A percentile compares a stretch with the other conserved stretches of the same genome.
phyloP scores from a whole-genome alignment of 2,329 filamentous ascomycete species.

The Fusarium begoniae region DNA sequence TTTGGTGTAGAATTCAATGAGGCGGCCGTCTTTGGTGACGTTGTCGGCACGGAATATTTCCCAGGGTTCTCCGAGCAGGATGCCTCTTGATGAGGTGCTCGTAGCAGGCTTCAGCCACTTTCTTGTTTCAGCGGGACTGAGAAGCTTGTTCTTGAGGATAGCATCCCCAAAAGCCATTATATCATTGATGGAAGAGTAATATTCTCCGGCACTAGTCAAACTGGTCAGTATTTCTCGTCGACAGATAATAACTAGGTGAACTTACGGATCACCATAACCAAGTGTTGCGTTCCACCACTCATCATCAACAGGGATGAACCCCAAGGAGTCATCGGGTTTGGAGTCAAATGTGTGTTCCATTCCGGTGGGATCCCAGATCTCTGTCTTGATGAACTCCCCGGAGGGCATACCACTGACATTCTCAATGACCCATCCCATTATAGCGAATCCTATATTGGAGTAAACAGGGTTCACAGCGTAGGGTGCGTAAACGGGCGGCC shows the following conservation, averaged over 20 bases:
- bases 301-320: background rate
- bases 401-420: slow-evolving; percentile 14
- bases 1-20: slow-evolving; percentile 23
- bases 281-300: slow-evolving; percentile 22
- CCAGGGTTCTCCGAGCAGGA: background rate
- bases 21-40: slow-evolving; percentile 11
- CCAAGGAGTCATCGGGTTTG: background rate
- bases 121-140: background rate
- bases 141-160: background rate
- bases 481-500: slow-evolving; percentile 2
- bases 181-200: slow-evolving; percentile 11
- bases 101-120: slow-evolving; percentile 20
- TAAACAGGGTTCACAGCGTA: slow-evolving; percentile 1
- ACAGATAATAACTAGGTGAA: background rate
- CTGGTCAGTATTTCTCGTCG: background rate
- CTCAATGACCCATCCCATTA: slow-evolving; percentile 10
- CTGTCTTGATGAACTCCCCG: slow-evolving; percentile 5
- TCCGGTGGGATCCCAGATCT: slow-evolving; percentile 3
- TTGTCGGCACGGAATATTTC: slow-evolving; percentile 19
- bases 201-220: background rate
- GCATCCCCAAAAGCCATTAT: slow-evolving; percentile 9
- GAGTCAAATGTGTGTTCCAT: background rate
- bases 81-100: background rate
- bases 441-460: background rate
- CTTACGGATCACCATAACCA: slow-evolving; percentile 13